Evolutionary conservation across 139 green algal species (phyloP), one percentile per base, ranked within the genome.

Genomic region (Chlamydomonas applanata): DNA sequence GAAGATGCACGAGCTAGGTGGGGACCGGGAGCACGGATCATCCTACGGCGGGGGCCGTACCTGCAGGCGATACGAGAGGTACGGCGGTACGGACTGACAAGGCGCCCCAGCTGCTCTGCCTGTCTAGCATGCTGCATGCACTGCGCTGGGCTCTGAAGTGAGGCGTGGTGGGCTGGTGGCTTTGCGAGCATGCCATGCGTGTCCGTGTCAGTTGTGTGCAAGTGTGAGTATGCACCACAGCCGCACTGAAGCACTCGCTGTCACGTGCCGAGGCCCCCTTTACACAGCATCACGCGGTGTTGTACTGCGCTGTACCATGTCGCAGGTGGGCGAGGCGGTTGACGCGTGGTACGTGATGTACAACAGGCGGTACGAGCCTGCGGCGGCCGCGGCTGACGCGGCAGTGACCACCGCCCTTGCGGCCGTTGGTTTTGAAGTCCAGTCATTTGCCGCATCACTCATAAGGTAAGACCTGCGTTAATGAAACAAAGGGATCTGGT

Each of bases 341-440:
- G 77, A 66, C 9, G 81, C 79, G 2, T 54, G 44, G 0, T 57
- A 71, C 4, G 65, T 91, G 16, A 84, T 84, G 32, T 85, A 45
- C 69, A 87, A 80, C 82, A 63, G 80, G 2, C 81, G 82, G 17
- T 86, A 89, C 45, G 87, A 91, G 73, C 83, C 87, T 1, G 60
- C 75, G 0, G 79, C 78, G 74, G 3, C 13, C 2, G 30, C 22
- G 0, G 61, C 78, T 33, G 83, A 91, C 35, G 68, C 30, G 45
- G 11, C 25, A 11, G 74, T 85, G 0, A 52, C 34, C n/a, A 36
- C 36, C 4, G 54, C 16, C 1, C 78, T 91, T 52, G 45, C 74
- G 32, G 72, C 32, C 9, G 56, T 57, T n/a, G 82, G 87, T 13
- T 60, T 85, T 16, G 17, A 82, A 64, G 69, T 77, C 33, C 61